Conservation (phyloP, 345 rosid genomes). For the Ceriops tagal region DNA sequence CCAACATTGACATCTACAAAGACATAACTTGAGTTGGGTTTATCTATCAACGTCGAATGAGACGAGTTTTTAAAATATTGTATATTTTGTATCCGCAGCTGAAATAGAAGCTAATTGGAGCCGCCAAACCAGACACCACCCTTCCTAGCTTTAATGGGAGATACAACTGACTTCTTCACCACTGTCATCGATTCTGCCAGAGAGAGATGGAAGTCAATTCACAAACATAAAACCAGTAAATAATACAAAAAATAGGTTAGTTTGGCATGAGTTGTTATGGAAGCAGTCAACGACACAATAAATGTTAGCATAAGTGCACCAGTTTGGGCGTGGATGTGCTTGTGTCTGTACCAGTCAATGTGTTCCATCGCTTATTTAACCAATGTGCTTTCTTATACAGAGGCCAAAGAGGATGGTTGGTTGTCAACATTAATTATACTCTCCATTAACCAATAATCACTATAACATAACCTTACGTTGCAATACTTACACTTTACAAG, state of each 20-base stretch:
- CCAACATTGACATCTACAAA: constrained; percentile 3
- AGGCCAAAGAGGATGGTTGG: not conserved
- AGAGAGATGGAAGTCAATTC: not conserved
- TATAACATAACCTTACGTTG: not conserved
- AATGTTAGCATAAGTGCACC: too few relatives aligned
- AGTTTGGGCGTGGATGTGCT: too few relatives aligned
- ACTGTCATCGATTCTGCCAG: constrained; percentile 1
- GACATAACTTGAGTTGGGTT: not conserved
- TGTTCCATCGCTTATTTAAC: too few relatives aligned
- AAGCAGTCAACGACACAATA: too few relatives aligned
- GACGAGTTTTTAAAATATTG: not conserved
- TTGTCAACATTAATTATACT: not conserved
- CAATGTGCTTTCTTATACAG: not conserved
- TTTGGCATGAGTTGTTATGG: too few relatives aligned
- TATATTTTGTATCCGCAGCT: not conserved
- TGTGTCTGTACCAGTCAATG: too few relatives aligned
- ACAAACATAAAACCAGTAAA: not conserved
- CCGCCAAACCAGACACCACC: not conserved
- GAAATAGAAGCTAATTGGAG: not conserved
- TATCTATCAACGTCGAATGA: not conserved
- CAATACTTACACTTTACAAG: constrained; percentile 12
- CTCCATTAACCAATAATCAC: not conserved
- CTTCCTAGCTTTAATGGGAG: not conserved
- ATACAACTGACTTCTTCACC: not conserved
- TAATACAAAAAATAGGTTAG: too few relatives aligned